Evolutionary conservation across 495 filamentous ascomycete species (phyloP), one percentile per base, ranked within the genome.

Genomic region (Hyphodiscus hymeniophilus): DNA sequence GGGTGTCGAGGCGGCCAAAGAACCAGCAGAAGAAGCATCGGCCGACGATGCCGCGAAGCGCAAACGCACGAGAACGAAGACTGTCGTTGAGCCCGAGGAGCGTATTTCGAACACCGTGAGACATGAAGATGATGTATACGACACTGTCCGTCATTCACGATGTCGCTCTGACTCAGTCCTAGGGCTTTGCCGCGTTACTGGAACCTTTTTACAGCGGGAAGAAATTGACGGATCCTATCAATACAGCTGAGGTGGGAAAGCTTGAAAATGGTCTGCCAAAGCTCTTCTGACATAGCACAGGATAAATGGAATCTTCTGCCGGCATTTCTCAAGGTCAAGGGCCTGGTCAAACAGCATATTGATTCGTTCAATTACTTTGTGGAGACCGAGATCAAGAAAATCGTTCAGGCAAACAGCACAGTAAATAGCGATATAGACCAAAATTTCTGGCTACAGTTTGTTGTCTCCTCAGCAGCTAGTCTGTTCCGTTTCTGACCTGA

Each of bases 321-420:
- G 0, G 91, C 92, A 3, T 99, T 97, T 60, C 72, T 99, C 40
- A 95, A 95, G 61, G 89, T 95, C 57, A 99, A 99, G 64, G 92
- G 89, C 31, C 66, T 95, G 47, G 87, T 95, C 38, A 95, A 95
- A 66, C 89, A 95, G 65, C 92, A 99, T 64, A 91, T 97, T 65
- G 94, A 99, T 67, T 97, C 92, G 24, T 99, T 86, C 75, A 94
- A 99, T 66, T 94, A 86, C 64, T 95, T 99, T 56, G 81, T 96
- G 44, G 87, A 97, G 47, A 82, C 90, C 16, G 89, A 95, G 59
- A 75, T 99, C 63, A 94, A 95, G 66, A 87, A 96, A 56, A 97
- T 99, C 46, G 83, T 99, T 47, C 77, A 84, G 58, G 87, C 89
- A 20, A 96, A 95, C 63, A 79, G 81, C 28, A 77, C 74, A 7